These are phyloP conservation scores for Coniferiporia sulphurascens DNA, from an alignment of 1,284 basidiomycete species.

Conservation along the genomic window DNA sequence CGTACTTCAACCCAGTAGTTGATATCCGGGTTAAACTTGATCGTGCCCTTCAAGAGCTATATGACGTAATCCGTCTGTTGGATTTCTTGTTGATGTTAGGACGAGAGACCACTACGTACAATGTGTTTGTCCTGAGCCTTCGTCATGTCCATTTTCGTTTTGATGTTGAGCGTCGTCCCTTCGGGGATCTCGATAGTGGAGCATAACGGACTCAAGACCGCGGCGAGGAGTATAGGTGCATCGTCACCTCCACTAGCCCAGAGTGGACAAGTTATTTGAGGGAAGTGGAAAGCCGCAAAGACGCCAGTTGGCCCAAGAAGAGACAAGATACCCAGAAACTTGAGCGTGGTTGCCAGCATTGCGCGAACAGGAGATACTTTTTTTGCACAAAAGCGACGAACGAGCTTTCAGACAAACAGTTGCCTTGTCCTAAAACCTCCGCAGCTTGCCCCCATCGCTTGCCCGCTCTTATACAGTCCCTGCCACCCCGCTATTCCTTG, in stretches of 20 bases:
- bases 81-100: background rate
- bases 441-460: too few relatives aligned
- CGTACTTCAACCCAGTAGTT: conserved; percentile 48
- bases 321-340: background rate
- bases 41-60: conserved; percentile 45
- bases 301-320: background rate
- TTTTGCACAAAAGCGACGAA: too few relatives aligned
- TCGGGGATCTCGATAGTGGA: conserved; percentile 40
- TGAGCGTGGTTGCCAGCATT: background rate
- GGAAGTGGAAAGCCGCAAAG: background rate
- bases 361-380: too few relatives aligned
- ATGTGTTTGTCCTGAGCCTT: conserved; percentile 45
- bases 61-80: background rate
- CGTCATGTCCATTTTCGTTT: conserved; percentile 50
- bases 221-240: conserved; percentile 42
- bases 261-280: background rate
- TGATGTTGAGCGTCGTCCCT: conserved; percentile 46
- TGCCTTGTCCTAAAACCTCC: too few relatives aligned
- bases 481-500: too few relatives aligned
- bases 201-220: conserved; percentile 37
- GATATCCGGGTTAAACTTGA: conserved; percentile 47
- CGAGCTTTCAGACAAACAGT: too few relatives aligned
- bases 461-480: too few relatives aligned
- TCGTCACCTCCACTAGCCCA: conserved; percentile 41
- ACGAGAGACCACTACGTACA: conserved; percentile 29